These are phyloP conservation scores for Bacidia gigantensis DNA, from an alignment of 495 filamentous ascomycete species.

Conservation along the genomic window DNA sequence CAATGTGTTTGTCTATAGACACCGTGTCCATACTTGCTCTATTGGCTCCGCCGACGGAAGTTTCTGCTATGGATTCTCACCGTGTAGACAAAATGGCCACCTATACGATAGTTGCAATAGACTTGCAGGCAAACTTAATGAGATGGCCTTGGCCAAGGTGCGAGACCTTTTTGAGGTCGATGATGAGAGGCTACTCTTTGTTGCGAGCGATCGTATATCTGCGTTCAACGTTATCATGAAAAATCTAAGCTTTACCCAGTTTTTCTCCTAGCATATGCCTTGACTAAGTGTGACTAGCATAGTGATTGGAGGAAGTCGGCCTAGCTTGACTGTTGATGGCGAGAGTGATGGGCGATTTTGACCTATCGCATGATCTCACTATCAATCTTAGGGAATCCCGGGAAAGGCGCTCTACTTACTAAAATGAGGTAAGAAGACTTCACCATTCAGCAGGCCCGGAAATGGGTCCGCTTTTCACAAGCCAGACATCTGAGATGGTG, in stretches of 20 bases:
- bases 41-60: neutral
- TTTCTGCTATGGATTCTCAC: neutral
- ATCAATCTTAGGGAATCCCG: neutral
- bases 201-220: slow-evolving; percentile 39
- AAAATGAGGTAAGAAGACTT: neutral
- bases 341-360: neutral
- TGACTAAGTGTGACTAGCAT: neutral
- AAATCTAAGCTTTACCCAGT: slow-evolving; percentile 30
- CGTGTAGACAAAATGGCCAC: neutral
- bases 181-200: slow-evolving; percentile 65
- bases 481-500: neutral
- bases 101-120: neutral
- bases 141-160: slow-evolving; percentile 54
- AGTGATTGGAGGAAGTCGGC: neutral
- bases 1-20: no score
- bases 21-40: neutral
- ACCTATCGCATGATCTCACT: neutral
- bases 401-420: neutral
- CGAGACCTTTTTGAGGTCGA: slow-evolving; percentile 67
- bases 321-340: neutral
- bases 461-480: neutral
- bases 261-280: neutral
- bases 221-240: slow-evolving; percentile 85
- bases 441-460: neutral
- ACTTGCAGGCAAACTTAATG: neutral